Base-by-base conservation (phyloP, 1,139 yeast genomes). In the Pichia sp. region DNA sequence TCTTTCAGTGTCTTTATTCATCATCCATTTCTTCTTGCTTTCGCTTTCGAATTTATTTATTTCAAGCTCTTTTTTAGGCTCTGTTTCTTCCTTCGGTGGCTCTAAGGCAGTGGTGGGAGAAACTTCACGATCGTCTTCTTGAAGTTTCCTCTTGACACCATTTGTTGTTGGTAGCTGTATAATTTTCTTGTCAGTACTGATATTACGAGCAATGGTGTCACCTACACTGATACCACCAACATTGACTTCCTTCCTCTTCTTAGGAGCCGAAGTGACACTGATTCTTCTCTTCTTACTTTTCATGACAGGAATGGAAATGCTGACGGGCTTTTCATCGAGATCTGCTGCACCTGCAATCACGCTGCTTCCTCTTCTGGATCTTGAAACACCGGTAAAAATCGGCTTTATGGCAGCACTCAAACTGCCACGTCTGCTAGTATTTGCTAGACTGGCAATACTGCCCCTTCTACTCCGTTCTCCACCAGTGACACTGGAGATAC, bases 181-280 rank as follows among this genome's bases (percentile, higher is more conserved):
- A 16, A 16, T 16, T 16, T 16, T 16, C 23, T 16, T 16, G 23
- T 16, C 23, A 16, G 23, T 16, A 16, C 23, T 16, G 23, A 16
- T 16, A 16, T 16, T 16, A 16, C 23, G 23, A 16, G 23, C 23
- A 16, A 16, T 16, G 2, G 23, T 16, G 23, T 16, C 44, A 16
- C 46, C 46, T 34, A 45, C 32, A 10, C 47, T 29, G 9, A 46
- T 44, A 28, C 46, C 51, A 29, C 47, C 50, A 36, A 42, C 48
- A 27, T 27, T 34, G 23, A 44, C 47, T 6, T 41, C 44, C 33
- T 38, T 45, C 29, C 33, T 28, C 31, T 40, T 42, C 3, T 27
- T 35, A 9, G 36, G 36, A 8, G 10, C 33, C 2, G 11, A 31
- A 31, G 11, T 38, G 26, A 43, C 40, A 43, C 41, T 39, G 16